phyloP scores from a whole-genome alignment of 257 asterid genomes.

The Pogostemon cablin region DNA sequence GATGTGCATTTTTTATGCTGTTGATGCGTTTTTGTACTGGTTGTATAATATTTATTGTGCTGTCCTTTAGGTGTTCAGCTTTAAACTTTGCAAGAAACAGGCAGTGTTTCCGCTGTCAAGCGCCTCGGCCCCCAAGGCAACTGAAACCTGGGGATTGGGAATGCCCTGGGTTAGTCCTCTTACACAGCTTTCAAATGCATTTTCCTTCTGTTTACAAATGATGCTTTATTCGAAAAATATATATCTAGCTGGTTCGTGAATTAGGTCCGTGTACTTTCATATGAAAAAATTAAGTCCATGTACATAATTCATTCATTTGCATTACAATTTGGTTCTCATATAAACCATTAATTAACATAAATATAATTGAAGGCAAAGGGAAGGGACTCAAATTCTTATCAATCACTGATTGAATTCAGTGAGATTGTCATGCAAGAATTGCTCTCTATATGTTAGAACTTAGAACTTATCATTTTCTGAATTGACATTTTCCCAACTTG shows the following conservation, averaged over 20 bases:
- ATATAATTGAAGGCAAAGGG: background rate
- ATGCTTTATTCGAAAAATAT: background rate
- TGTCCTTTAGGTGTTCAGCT: slow-evolving; percentile 63
- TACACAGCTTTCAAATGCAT: slow-evolving; percentile 21
- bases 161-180: slow-evolving; percentile 69
- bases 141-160: slow-evolving; percentile 91
- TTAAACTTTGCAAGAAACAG: slow-evolving; percentile 77
- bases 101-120: slow-evolving; percentile 69
- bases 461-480: background rate
- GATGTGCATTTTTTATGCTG: slow-evolving; percentile 3
- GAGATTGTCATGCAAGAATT: no score
- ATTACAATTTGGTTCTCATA: background rate
- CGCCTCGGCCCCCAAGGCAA: slow-evolving; percentile 61
- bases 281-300: background rate
- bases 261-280: background rate
- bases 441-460: background rate
- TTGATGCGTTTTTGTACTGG: background rate
- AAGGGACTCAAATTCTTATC: no score
- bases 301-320: background rate
- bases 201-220: slow-evolving; percentile 1
- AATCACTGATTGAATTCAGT: no score
- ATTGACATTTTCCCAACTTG: slow-evolving; percentile 25
- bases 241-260: background rate
- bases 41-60: slow-evolving; percentile 14
- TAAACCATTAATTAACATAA: no score